Base-by-base conservation (phyloP, 2,329 filamentous ascomycete genomes). In the Nannizzia gypsea region DNA sequence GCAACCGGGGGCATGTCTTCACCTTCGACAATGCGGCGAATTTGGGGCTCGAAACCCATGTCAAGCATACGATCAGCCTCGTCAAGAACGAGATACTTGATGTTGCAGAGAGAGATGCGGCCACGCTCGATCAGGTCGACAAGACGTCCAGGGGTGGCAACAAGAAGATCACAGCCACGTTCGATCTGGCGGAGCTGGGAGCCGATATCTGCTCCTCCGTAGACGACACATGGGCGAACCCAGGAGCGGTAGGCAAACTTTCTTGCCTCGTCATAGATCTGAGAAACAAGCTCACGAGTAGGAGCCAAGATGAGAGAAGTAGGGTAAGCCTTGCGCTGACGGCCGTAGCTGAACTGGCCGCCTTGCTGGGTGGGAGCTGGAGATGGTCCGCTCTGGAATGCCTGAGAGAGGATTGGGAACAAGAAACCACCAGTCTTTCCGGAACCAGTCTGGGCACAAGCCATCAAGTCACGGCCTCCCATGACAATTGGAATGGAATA, bases 31-130 rank as follows among this genome's bases (percentile, higher is more conserved):
- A 99, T 97, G 70, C 92, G 89, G 71, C 93, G 91, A 73, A 99
- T 99, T 80, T 99, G 93, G 70, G 93, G 93, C 81, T 99, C 93
- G 82, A 99, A 99, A 93, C 93, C 93, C 93, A 99, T 99, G 83
- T 99, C 93, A 82, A 99, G 83, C 93, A 99, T 99, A 75, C 93
- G 93, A 81, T 99, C 93, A 76, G 93, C 93, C 84, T 99, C 93
- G 69, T 99, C 93, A 59, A 99, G 89, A 69, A 99, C 90, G 64
- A 99, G 84, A 74, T 99, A 99, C 82, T 96, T 97, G 83, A 99
- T 99, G 83, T 96, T 96, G 76, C 86, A 84, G 60, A 99, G 86
- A 50, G 93, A 97, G 74, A 99, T 97, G 72, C 92, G 90, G 71
- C 93, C 93, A 81, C 93, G 90, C 82, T 97, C 93, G 72, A 99